Evolutionary conservation across 805 yeast species (phyloP).

Genomic region (Myxozyma kluyveri): DNA sequence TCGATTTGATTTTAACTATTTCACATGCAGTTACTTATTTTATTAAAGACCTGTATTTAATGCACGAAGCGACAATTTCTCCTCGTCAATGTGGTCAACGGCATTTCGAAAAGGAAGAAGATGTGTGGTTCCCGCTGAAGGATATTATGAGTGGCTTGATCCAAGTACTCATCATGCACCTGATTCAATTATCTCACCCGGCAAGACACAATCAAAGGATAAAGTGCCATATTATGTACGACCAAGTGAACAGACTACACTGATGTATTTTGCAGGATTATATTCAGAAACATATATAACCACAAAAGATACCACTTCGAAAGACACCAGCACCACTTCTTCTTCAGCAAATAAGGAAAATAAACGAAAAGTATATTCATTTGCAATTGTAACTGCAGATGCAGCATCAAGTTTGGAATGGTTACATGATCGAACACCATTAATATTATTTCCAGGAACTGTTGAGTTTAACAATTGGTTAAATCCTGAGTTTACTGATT

Average conservation of each 20-base stretch:
- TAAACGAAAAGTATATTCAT: conserved; percentile 14
- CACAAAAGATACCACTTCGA: conserved; percentile 31
- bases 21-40: neutral
- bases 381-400: conserved; percentile 61
- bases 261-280: conserved; percentile 68
- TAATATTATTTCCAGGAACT: conserved; percentile 54
- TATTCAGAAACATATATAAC: conserved; percentile 37
- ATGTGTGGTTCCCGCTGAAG: conserved; percentile 75
- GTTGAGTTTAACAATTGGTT: conserved; percentile 67
- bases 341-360: neutral
- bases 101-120: conserved; percentile 47
- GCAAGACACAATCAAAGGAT: conserved; percentile 26
- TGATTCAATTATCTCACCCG: conserved; percentile 23
- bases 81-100: conserved; percentile 55
- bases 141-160: conserved; percentile 79
- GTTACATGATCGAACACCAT: conserved; percentile 79
- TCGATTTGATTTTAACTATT: neutral
- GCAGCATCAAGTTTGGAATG: conserved; percentile 61
- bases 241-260: conserved; percentile 45
- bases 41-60: conserved; percentile 44
- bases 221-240: conserved; percentile 63
- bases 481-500: conserved; percentile 46
- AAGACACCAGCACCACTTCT: neutral
- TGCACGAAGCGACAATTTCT: conserved; percentile 65
- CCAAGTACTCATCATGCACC: neutral